Percentiles rank a stretch among this genome's conserved stretches.
Conservation (phyloP, 2,329 filamentous ascomycete species). For the Phyllosticta ampelicida region DNA sequence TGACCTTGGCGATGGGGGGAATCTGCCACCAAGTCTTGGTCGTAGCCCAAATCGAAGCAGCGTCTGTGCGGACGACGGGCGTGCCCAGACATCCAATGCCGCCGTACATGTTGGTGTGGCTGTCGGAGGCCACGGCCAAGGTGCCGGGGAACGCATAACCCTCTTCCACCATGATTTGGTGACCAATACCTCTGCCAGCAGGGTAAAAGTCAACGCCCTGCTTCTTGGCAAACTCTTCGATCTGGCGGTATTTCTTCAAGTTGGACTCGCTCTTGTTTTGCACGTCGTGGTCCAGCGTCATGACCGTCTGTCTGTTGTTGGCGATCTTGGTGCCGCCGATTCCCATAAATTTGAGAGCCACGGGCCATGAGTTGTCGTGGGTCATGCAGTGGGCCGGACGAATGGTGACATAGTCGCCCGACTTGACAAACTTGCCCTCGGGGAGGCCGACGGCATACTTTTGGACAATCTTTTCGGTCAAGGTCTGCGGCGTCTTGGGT, state of each 20-base stretch:
- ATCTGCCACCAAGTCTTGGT: constrained; percentile 80
- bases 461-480: constrained; percentile 91
- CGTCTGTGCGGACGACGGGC: constrained; percentile 77
- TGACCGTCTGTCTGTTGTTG: constrained; percentile 62
- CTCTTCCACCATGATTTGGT: constrained; percentile 87
- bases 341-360: constrained; percentile 69
- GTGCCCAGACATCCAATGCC: constrained; percentile 68
- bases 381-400: constrained; percentile 68
- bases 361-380: constrained; percentile 73
- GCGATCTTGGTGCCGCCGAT: constrained; percentile 68
- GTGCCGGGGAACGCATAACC: constrained; percentile 79
- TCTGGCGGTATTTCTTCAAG: constrained; percentile 69
- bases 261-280: constrained; percentile 73
- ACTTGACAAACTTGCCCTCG: constrained; percentile 60
- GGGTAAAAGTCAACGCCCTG: constrained; percentile 72
- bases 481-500: constrained; percentile 54
- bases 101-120: constrained; percentile 75
- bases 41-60: constrained; percentile 75
- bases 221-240: constrained; percentile 68
- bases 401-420: constrained; percentile 76
- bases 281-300: constrained; percentile 80
- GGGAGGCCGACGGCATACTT: constrained; percentile 65
- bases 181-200: constrained; percentile 71
- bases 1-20: constrained; percentile 73
- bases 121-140: constrained; percentile 66